Evolutionary conservation across 2,329 filamentous ascomycete species (phyloP).

Genomic region (Cryphonectria japonica): DNA sequence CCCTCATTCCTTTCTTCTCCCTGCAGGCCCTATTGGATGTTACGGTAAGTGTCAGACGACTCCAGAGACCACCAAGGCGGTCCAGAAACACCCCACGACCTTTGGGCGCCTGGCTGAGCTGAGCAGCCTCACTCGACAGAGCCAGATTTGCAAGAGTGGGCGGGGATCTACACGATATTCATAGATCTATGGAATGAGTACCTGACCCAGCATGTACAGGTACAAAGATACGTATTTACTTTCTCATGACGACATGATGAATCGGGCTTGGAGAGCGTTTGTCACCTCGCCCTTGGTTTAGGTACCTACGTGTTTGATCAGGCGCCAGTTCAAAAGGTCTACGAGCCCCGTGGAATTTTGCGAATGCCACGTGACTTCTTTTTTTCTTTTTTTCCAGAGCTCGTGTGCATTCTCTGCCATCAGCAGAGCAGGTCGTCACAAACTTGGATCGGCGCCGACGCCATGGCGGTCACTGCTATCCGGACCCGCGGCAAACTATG

Average conservation of each 20-base stretch:
- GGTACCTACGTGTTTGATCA: background rate
- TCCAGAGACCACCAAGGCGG: background rate
- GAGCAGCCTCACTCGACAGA: background rate
- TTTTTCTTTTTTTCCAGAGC: no score
- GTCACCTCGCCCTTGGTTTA: background rate
- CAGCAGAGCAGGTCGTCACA: no score
- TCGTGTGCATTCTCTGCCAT: no score
- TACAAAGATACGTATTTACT: background rate
- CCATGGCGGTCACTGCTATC: no score
- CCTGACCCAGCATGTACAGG: background rate
- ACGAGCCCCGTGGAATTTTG: background rate
- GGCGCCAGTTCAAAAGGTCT: background rate
- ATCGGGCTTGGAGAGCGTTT: no score
- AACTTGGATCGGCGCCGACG: no score
- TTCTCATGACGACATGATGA: background rate
- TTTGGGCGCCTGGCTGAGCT: background rate
- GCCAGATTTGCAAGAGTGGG: background rate
- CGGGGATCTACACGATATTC: background rate
- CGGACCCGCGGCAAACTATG: no score
- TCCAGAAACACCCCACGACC: background rate
- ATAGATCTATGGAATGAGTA: no score
- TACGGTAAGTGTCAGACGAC: background rate
- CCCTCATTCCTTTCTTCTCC: no score
- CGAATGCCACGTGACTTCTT: background rate
- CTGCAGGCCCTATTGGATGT: background rate